phyloP scores from a whole-genome alignment of 192 early-diverging fungal genomes.

The Coemansia sp. region DNA sequence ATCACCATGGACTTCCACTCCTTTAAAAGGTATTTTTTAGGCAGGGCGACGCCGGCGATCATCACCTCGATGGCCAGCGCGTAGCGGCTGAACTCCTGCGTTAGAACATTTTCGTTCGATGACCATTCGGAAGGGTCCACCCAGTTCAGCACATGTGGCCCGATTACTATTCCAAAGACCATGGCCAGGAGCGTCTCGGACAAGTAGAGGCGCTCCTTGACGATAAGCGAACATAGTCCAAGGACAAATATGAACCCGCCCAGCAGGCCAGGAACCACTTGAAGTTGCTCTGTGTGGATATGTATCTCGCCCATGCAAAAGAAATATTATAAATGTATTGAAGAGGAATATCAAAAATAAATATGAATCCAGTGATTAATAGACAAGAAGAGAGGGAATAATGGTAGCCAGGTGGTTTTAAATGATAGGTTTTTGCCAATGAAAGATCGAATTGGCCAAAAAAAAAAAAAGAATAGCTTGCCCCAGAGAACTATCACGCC shows the following conservation, averaged over 20 bases:
- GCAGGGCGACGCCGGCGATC: slow-evolving; percentile 81
- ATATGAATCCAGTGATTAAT: too few species aligned
- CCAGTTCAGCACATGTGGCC: slow-evolving; percentile 71
- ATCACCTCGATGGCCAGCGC: slow-evolving; percentile 85
- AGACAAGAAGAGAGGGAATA: too few species aligned
- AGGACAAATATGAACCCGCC: slow-evolving; percentile 73
- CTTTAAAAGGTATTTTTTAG: slow-evolving; percentile 73
- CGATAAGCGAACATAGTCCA: slow-evolving; percentile 66
- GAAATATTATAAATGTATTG: too few species aligned
- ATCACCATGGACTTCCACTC: slow-evolving; percentile 69
- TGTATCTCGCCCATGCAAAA: slow-evolving; percentile 44
- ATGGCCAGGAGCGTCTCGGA: slow-evolving; percentile 83
- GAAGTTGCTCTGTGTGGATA: slow-evolving; percentile 31
- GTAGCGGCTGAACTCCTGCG: slow-evolving; percentile 73
- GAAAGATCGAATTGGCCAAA: too few species aligned
- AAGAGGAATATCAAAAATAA: too few species aligned
- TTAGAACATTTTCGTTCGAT: slow-evolving; percentile 57
- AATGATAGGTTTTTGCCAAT: too few species aligned
- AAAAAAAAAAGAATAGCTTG: too few species aligned
- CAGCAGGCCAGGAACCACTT: slow-evolving; percentile 58
- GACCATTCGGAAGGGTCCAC: slow-evolving; percentile 68
- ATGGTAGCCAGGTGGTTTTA: too few species aligned
- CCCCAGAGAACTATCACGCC: too few species aligned
- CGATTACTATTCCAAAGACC: slow-evolving; percentile 82
- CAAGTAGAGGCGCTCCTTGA: slow-evolving; percentile 72